Evolutionary conservation across 768 basidiomycete species (phyloP), one percentile per base, ranked within the genome.

Genomic region (Rhodotorula toruloides): DNA sequence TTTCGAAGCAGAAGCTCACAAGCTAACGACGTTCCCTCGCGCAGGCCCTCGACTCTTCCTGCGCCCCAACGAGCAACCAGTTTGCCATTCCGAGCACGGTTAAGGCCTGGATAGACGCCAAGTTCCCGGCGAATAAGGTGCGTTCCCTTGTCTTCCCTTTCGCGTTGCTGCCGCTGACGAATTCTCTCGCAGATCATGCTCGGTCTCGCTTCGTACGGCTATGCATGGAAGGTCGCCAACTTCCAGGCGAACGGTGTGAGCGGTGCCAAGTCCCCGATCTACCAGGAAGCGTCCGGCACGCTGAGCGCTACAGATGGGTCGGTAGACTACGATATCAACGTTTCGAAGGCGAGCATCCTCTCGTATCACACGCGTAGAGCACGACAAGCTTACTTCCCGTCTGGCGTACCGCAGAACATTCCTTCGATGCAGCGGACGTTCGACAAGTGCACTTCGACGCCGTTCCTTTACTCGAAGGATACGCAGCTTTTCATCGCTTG

Each of bases 51-150:
- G 25, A 29, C 27, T 29, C 54, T 5, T 50, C 48, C 6, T 66
- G 58, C 42, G 58, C 54, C 11, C 48, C 57, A 1, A 11, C 52
- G 4, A 44, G 17, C 29, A 16, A 19, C 5, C 11, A 53, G 2
- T 66, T 27, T 29, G 54, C 39, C 19, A 31, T 52, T 9, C 54
- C 59, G n/a, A 36, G 47, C 9, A 27, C 48, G 4, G 48, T 57
- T 2, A n/a, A 61, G 17, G 59, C 54, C 3, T 67, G 65, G 65
- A 67, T 60, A 21, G 48, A 56, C 16, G 65, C 65, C 46, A 61
- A 61, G 48, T 67, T 67, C 34, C 65, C 65, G 9, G 65, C 65
- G 2, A 37, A 61, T 19, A 61, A 61, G 59, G 59, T 53, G 29
- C 14, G 58, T 3, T 9, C 16, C n/a, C 29, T 22, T 19, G 12